These are phyloP conservation scores for Phytophthora ramorum DNA, from an alignment of 352 stramenopile species.

Conservation along the genomic window DNA sequence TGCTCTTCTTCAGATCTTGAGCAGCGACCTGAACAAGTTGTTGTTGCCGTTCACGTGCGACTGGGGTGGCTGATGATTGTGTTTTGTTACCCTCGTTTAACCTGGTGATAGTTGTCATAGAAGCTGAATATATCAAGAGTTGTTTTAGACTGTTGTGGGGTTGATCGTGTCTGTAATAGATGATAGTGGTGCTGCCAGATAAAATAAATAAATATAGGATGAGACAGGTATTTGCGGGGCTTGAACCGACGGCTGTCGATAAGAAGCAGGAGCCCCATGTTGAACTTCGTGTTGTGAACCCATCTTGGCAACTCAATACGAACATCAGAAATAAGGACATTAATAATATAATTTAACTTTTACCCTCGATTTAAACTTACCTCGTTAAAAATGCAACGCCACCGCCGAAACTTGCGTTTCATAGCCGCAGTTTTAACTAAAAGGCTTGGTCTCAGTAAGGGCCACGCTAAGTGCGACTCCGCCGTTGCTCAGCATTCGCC, in stretches of 20 bases:
- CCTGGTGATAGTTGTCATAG: too few species aligned
- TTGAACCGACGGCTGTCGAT: neutral
- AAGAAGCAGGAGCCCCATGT: neutral
- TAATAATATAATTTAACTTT: neutral
- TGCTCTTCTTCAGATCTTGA: conserved; percentile 22
- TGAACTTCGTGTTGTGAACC: conserved; percentile 20
- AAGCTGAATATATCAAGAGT: too few species aligned
- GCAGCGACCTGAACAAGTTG: conserved; percentile 10
- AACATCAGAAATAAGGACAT: neutral
- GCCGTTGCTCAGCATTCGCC: conserved; percentile 19
- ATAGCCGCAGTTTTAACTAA: neutral
- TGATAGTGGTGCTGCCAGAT: neutral
- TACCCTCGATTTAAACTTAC: neutral
- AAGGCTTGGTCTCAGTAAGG: conserved; percentile 6
- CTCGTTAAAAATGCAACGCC: neutral
- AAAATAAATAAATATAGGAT: neutral
- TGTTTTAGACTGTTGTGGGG: neutral
- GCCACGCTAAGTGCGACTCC: conserved; percentile 26
- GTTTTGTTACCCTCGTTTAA: too few species aligned
- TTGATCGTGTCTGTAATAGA: neutral
- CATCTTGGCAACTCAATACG: neutral
- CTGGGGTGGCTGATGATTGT: neutral
- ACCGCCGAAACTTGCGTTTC: conserved; percentile 34
- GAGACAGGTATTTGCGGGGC: neutral
- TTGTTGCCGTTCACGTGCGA: neutral